Percentiles rank a stretch among this genome's conserved stretches.
Conservation (phyloP, 2,329 filamentous ascomycete genomes). For the Aureobasidium sp. region DNA sequence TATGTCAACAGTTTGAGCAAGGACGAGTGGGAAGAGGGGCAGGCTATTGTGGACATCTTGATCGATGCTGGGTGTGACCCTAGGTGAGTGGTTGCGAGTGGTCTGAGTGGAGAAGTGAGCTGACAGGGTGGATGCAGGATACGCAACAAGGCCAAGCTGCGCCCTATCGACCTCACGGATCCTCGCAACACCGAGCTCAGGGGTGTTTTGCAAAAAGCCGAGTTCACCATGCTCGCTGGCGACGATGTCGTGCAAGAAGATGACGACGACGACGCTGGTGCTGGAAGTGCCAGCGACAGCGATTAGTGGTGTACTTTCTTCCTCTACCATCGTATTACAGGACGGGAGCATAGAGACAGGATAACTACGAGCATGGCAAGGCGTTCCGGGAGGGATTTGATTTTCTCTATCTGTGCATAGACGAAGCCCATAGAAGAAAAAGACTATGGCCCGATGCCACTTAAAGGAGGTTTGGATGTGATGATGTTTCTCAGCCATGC, state of each 20-base stretch:
- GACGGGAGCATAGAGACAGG: background rate
- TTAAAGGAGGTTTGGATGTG: background rate
- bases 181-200: slow-evolving; percentile 58
- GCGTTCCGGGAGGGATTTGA: slow-evolving; percentile 13
- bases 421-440: slow-evolving; percentile 8
- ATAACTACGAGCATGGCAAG: slow-evolving; percentile 14
- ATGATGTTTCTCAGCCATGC: background rate
- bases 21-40: slow-evolving; percentile 58
- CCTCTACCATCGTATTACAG: background rate
- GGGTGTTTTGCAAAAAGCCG: slow-evolving; percentile 60
- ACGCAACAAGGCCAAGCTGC: slow-evolving; percentile 67
- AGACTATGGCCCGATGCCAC: slow-evolving; percentile 5
- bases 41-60: slow-evolving; percentile 68
- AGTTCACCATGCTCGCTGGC: slow-evolving; percentile 51
- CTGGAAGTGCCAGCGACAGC: slow-evolving; percentile 42
- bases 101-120: background rate
- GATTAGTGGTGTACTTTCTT: slow-evolving; percentile 27
- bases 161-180: slow-evolving; percentile 65
- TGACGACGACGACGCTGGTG: slow-evolving; percentile 34
- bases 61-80: slow-evolving; percentile 69
- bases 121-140: slow-evolving; percentile 31
- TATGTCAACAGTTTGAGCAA: slow-evolving; percentile 64
- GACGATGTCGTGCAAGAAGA: slow-evolving; percentile 45
- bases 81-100: slow-evolving; percentile 28
- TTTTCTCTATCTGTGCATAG: slow-evolving; percentile 8